Evolutionary conservation across 805 yeast genomes (phyloP).

Genomic region (Starmera amethionina): DNA sequence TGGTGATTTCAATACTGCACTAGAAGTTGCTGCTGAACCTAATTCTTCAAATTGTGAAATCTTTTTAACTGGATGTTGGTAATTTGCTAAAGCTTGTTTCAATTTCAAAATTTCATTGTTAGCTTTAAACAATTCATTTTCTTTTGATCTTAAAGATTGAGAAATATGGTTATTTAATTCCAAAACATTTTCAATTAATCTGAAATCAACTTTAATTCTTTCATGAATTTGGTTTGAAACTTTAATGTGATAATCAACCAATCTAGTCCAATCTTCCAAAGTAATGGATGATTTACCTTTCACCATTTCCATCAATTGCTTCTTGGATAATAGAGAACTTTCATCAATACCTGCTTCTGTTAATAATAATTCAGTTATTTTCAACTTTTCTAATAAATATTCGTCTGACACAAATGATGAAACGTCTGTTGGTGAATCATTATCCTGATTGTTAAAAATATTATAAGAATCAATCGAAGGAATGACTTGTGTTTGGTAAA

Average conservation of each 20-base stretch:
- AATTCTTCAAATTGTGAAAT: background rate
- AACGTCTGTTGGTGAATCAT: too few relatives aligned
- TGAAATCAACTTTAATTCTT: background rate
- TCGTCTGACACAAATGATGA: too few relatives aligned
- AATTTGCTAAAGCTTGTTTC: background rate
- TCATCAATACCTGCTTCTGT: too few relatives aligned
- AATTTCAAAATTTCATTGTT: background rate
- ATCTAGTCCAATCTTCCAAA: background rate
- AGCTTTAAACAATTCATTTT: background rate
- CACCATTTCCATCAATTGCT: background rate
- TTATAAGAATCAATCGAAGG: too few relatives aligned
- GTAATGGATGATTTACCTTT: background rate
- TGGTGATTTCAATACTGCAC: background rate
- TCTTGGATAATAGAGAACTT: background rate
- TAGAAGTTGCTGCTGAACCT: background rate
- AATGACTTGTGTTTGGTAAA: too few relatives aligned
- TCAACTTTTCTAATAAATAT: too few relatives aligned
- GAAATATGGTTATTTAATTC: constrained; percentile 1
- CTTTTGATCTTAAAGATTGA: background rate
- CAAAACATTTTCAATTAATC: constrained; percentile 1
- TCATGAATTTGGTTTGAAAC: background rate
- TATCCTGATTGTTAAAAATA: too few relatives aligned
- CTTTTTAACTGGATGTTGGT: background rate
- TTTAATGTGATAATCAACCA: constrained; percentile 1
- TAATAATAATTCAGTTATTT: too few relatives aligned